Base-by-base conservation (phyloP, 169 alveolate genomes). In the Plasmodium fragile region DNA sequence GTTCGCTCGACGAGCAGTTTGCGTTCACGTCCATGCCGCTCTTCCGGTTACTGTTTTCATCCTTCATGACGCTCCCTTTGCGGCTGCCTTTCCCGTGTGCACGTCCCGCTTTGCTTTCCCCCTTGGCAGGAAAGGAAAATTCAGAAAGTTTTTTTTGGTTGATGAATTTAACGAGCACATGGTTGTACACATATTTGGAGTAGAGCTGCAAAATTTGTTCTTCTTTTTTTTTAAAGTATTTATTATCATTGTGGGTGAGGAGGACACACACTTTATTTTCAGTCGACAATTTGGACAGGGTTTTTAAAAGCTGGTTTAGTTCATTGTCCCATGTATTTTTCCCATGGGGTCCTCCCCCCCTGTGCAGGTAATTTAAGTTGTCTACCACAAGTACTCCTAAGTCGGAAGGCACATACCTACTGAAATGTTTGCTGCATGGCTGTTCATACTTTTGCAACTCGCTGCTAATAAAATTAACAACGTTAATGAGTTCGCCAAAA, bases 301-400 rank as follows among this genome's bases (percentile, higher is more conserved):
- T 70, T 45, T 70, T 91, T 43, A 91, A 25, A 28, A 89, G 13
- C 45, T 8, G 32, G 22, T 6, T 30, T 6, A 81, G 41, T 36
- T 91, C 72, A 13, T 16, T 83, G 13, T 82, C 13, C 39, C 69
- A n/a, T 18, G 4, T 11, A 6, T 16, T 30, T 2, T 49, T 79
- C 43, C 25, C 39, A 7, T 34, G 32, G 71, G 30, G 1, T 16
- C 43, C 16, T 16, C 43, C 16, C 1, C 73, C 55, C 53, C 43
- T 91, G 25, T 80, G 18, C 7, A 91, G 25, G 82, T 91, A 81
- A 79, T 91, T 81, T 13, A 91, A 8, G 22, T 91, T 91, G 34
- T 91, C 94, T 16, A 91, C 18, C 4, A 91, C 94, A n/a, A 91
- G 30, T 25, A 22, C 55, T 1, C 92, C 94, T 52, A 91, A 25